Evolutionary conservation across 1,139 yeast species (phyloP), one percentile per base, ranked within the genome.

Genomic region (Geotrichum europaeum): DNA sequence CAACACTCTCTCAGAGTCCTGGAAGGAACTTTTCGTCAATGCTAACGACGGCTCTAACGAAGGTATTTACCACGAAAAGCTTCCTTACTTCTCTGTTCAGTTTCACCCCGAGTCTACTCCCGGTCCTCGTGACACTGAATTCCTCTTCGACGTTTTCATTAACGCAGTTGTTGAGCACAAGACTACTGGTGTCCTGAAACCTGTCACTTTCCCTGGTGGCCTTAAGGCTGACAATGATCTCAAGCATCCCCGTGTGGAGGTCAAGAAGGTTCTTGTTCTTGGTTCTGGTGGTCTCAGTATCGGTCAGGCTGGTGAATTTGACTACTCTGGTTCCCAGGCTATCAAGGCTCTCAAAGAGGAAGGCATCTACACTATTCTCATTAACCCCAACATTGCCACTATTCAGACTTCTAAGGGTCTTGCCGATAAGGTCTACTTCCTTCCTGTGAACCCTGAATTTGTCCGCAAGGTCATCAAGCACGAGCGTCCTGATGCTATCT

Each of bases 281-380:
- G 99, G 99, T 68, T 92, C 98, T 56, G 99, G 99, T 80, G 99
- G 99, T 75, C 82, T 94, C 70, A 88, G 96, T 62, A 94, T 94
- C 76, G 99, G 99, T 71, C 99, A 94, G 81, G 99, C 99, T 66
- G 99, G 99, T 77, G 99, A 94, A 79, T 94, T 94, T 74, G 99
- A 94, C 77, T 94, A 94, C 78, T 91, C 97, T 61, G 98, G 98
- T 72, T 90, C 97, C 64, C 96, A 89, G 77, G 81, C 81, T 53
- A 78, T 78, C 70, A 78, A 78, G 69, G 99, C 99, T 9, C 79
- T 94, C 70, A 89, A 84, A 73, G 98, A 94, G 77, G 96, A 96
- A 60, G 83, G 88, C 72, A 92, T 89, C 72, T 75, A 84, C 71
- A 85, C 96, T 25, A 87, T 94, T 67, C 82, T 94, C 71, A 90